Evolutionary conservation across 495 filamentous ascomycete genomes (phyloP), one percentile per base, ranked within the genome.

Genomic region (Gamarada debralockiae): DNA sequence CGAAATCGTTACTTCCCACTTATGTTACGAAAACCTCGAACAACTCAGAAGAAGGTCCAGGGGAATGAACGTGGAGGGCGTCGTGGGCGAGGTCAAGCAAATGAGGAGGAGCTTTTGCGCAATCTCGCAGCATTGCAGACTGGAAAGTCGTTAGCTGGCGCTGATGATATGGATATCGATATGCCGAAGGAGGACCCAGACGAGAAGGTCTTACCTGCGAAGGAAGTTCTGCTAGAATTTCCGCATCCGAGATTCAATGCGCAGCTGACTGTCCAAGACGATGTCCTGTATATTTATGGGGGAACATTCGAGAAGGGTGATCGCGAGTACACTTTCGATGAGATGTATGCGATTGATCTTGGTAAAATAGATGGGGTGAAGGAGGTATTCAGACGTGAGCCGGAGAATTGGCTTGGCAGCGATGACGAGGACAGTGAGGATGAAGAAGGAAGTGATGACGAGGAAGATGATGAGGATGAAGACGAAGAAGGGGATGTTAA

Each of bases 261-360:
- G 2, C 87, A 90, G 56, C 70, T 98, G 34, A 80, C 93, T 0
- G 89, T 97, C 8, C 90, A 96, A 68, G 89, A 90, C 48, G 93
- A 98, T 68, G 79, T 86, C 13, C 73, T 97, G 0, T 98, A 93
- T 63, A 86, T 96, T 21, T 96, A 92, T 61, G 91, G 93, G 17
- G 93, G 93, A 13, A 98, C 90, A 0, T 96, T 87, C 60, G 93
- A 98, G 63, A 91, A 92, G 67, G 92, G 87, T 18, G 93, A 97
- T 62, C 80, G 87, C 15, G 93, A 98, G 65, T 96, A 47, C 25
- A 47, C 53, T 2, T 95, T 96, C 68, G 90, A 96, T 66, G 92
- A 97, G 60, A 75, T 97, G 75, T 92, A 89, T 64, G 85, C 89
- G 9, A 84, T 97, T 57, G 90, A 97, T 64, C 76, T 97, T 29